Conservation (phyloP, 192 early-diverging fungal genomes). For the Paraglomus occultum region DNA sequence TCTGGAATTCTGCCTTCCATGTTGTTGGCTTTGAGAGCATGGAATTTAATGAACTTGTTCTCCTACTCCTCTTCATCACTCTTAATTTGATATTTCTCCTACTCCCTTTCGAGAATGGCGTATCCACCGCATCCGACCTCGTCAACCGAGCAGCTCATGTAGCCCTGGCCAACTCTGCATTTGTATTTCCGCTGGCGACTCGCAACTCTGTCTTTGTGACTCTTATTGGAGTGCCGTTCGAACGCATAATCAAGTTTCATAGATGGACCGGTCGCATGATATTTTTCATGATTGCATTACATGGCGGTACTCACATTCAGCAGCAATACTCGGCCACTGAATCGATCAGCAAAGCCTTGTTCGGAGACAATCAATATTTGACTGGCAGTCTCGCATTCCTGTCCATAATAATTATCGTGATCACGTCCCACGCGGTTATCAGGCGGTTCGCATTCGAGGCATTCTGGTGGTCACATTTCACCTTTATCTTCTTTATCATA, state of each 20-base stretch:
- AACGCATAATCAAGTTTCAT: slow-evolving; percentile 43
- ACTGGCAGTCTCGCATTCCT: slow-evolving; percentile 4
- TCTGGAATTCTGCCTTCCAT: slow-evolving; percentile 1
- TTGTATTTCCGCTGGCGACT: slow-evolving; percentile 41
- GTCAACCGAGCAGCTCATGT: slow-evolving; percentile 37
- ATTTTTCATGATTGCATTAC: slow-evolving; percentile 18
- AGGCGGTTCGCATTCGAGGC: slow-evolving; percentile 43
- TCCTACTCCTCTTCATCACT: neutral
- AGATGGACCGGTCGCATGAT: slow-evolving; percentile 42
- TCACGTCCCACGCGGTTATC: slow-evolving; percentile 26
- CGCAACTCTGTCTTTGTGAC: slow-evolving; percentile 37
- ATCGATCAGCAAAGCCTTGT: neutral
- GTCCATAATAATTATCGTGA: neutral
- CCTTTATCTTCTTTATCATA: slow-evolving; percentile 33
- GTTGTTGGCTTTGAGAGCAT: neutral
- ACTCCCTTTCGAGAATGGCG: neutral
- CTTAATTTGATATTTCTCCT: neutral
- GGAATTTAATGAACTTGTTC: neutral
- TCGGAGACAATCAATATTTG: neutral
- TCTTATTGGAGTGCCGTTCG: slow-evolving; percentile 42
- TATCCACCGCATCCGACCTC: neutral
- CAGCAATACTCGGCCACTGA: neutral
- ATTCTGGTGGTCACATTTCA: slow-evolving; percentile 43
- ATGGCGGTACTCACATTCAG: slow-evolving; percentile 20
- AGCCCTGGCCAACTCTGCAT: slow-evolving; percentile 37